phyloP scores from a whole-genome alignment of 768 basidiomycete genomes.

The Suillus subaureus region DNA sequence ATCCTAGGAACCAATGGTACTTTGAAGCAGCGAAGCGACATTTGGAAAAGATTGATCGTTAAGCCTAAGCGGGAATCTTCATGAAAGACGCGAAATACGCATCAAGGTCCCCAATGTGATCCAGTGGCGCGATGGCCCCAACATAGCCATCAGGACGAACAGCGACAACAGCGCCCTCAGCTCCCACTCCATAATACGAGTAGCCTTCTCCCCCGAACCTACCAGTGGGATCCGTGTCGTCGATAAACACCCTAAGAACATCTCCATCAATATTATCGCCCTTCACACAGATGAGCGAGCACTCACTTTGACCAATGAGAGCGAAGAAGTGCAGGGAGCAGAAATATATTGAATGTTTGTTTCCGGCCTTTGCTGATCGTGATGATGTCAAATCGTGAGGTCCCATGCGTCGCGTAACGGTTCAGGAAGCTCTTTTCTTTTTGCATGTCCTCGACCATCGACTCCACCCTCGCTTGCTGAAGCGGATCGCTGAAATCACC shows the following conservation, averaged over 20 bases:
- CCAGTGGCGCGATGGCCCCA: constrained; percentile 54
- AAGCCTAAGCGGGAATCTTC: background rate
- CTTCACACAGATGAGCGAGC: background rate
- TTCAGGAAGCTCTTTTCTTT: constrained; percentile 27
- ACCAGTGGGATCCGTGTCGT: constrained; percentile 51
- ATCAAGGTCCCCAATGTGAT: constrained; percentile 37
- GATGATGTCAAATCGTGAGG: constrained; percentile 33
- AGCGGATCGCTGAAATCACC: constrained; percentile 35
- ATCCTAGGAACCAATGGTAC: no score
- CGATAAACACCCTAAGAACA: constrained; percentile 54
- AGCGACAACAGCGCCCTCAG: constrained; percentile 29
- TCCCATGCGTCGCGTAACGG: constrained; percentile 22
- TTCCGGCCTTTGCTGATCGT: constrained; percentile 34
- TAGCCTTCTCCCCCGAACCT: constrained; percentile 57
- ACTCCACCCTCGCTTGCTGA: constrained; percentile 27
- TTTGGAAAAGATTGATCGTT: no score
- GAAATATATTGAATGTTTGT: constrained; percentile 29
- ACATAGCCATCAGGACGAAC: constrained; percentile 55
- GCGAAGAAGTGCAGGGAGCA: constrained; percentile 35
- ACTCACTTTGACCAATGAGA: constrained; percentile 47
- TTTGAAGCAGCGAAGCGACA: no score
- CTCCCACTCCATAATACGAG: constrained; percentile 46
- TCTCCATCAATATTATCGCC: background rate
- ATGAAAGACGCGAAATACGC: constrained; percentile 51
- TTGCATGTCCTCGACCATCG: constrained; percentile 31